These are phyloP conservation scores for Leccinum rimulosum DNA, from an alignment of 768 basidiomycete species.

Conservation along the genomic window DNA sequence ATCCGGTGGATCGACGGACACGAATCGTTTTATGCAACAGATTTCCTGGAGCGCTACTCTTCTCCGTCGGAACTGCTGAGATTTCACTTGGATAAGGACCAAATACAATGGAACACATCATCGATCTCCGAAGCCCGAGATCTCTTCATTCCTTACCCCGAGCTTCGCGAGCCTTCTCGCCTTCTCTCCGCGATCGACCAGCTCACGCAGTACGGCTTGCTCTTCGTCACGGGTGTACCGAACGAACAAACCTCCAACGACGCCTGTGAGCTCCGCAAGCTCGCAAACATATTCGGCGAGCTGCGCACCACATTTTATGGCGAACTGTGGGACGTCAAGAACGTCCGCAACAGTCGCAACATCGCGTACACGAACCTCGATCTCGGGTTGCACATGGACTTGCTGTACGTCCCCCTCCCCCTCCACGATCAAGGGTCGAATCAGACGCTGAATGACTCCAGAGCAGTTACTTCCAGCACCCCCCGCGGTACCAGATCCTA, in stretches of 20 bases:
- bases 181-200: constrained; percentile 65
- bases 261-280: constrained; percentile 61
- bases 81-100: constrained; percentile 46
- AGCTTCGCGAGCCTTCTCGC: constrained; percentile 42
- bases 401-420: constrained; percentile 59
- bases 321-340: constrained; percentile 83
- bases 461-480: constrained; percentile 82
- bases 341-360: constrained; percentile 70
- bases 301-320: constrained; percentile 91
- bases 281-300: constrained; percentile 71
- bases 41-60: constrained; percentile 52
- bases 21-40: constrained; percentile 47
- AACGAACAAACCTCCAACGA: constrained; percentile 54
- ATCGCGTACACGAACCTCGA: constrained; percentile 94
- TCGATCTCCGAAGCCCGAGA: constrained; percentile 36
- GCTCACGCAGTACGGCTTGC: constrained; percentile 66
- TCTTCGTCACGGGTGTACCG: constrained; percentile 73
- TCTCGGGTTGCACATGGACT: constrained; percentile 89
- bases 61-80: constrained; percentile 31
- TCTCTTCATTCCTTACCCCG: constrained; percentile 56
- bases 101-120: constrained; percentile 44
- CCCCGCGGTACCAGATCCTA: constrained; percentile 89
- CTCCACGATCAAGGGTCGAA: not conserved
- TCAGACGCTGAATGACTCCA: constrained; percentile 4
- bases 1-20: constrained; percentile 62